phyloP scores from a whole-genome alignment of 1,284 basidiomycete species.

The Apiotrichum veenhuisii region DNA sequence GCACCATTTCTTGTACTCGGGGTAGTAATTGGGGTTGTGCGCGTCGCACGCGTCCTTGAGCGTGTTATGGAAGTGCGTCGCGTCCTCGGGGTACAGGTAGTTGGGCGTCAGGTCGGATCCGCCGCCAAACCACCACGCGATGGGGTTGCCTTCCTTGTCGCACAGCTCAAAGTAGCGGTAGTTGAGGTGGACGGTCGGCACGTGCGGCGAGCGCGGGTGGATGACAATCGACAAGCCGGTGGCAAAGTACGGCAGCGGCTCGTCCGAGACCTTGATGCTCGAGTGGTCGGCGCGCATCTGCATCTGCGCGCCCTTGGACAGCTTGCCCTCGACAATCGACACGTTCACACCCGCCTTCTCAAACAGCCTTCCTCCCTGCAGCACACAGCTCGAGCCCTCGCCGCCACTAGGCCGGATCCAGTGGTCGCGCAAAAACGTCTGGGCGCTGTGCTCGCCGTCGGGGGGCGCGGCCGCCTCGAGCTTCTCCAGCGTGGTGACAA shows the following conservation, averaged over 20 bases:
- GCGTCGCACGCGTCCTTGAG: conserved; percentile 73
- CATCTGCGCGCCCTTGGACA: conserved; percentile 81
- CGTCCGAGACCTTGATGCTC: conserved; percentile 59
- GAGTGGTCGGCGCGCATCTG: conserved; percentile 94
- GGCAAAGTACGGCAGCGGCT: conserved; percentile 83
- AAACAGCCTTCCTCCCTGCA: conserved; percentile 68
- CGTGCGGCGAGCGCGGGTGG: conserved; percentile 87
- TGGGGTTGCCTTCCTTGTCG: conserved; percentile 56
- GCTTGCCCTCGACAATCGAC: conserved; percentile 80
- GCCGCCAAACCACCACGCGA: conserved; percentile 99
- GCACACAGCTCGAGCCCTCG: conserved; percentile 80
- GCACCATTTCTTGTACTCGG: conserved; percentile 89
- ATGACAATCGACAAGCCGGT: conserved; percentile 88
- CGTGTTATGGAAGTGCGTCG: conserved; percentile 76
- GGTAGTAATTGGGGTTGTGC: conserved; percentile 69
- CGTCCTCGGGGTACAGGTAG: conserved; percentile 86
- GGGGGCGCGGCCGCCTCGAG: conserved; percentile 63
- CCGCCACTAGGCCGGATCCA: conserved; percentile 80
- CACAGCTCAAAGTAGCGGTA: conserved; percentile 96
- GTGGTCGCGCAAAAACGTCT: conserved; percentile 73
- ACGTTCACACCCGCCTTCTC: conserved; percentile 98
- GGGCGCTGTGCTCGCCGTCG: conserved; percentile 43
- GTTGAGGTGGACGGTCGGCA: conserved; percentile 92
- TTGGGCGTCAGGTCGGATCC: conserved; percentile 94
- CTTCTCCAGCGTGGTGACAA: conserved; percentile 72